Evolutionary conservation across 306 rosid species (phyloP).

Genomic region (Glycine tomentella): DNA sequence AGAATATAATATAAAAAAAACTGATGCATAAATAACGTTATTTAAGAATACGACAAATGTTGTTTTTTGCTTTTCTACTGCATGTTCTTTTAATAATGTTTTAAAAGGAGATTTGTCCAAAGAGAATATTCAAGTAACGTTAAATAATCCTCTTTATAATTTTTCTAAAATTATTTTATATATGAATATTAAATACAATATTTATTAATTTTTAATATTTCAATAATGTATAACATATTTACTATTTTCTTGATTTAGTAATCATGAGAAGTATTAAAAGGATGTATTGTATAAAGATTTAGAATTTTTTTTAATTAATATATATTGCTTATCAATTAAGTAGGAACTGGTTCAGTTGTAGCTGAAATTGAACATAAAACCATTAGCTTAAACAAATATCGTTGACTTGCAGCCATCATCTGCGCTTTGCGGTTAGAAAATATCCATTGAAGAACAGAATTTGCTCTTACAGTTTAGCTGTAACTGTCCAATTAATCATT

Average conservation of each 20-base stretch:
- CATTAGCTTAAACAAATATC: not conserved
- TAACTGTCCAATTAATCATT: not conserved
- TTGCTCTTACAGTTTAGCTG: not conserved
- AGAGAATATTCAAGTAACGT: too few species aligned
- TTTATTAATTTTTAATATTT: too few species aligned
- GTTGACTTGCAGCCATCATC: constrained; percentile 31
- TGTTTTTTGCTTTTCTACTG: too few species aligned
- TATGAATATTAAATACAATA: too few species aligned
- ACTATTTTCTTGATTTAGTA: not conserved
- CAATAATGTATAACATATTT: not conserved
- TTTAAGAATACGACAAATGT: not conserved
- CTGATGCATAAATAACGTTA: too few species aligned
- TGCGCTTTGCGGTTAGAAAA: not conserved
- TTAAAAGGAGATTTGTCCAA: too few species aligned
- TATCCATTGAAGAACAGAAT: not conserved
- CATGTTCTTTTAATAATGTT: too few species aligned
- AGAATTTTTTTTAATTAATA: not conserved
- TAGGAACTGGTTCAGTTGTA: not conserved
- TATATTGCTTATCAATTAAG: not conserved
- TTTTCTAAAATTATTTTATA: too few species aligned
- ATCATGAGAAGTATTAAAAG: not conserved
- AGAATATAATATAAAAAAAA: too few species aligned
- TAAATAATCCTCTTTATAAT: too few species aligned
- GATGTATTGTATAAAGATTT: not conserved
- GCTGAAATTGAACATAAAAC: constrained; percentile 10